phyloP scores from a whole-genome alignment of 352 stramenopile species.

The Achlya hypogyna region DNA sequence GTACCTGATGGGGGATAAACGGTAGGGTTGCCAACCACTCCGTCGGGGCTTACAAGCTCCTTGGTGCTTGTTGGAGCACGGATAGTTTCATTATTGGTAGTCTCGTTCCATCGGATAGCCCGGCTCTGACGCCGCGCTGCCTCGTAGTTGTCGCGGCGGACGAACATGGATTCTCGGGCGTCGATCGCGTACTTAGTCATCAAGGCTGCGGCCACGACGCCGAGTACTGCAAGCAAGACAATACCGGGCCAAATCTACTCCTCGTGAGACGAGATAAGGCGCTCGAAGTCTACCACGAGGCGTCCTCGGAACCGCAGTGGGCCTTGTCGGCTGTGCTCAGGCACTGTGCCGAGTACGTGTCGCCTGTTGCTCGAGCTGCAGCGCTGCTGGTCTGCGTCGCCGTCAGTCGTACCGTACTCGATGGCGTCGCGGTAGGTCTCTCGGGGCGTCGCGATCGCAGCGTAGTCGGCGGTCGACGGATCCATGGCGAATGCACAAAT shows the following conservation, averaged over 20 bases:
- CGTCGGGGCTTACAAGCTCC: neutral
- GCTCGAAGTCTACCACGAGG: neutral
- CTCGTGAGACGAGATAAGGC: neutral
- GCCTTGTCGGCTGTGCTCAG: neutral
- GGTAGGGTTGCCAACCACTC: neutral
- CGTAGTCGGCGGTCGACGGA: neutral
- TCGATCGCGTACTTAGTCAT: conserved; percentile 25
- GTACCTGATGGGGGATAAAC: neutral
- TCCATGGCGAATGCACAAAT: neutral
- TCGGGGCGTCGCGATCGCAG: neutral
- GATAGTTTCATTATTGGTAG: neutral
- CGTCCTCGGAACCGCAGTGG: neutral
- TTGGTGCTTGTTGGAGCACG: neutral
- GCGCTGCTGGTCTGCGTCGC: neutral
- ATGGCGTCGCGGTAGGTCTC: neutral
- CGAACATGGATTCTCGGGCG: conserved; percentile 14
- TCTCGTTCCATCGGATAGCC: conserved; percentile 21
- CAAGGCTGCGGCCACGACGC: conserved; percentile 17
- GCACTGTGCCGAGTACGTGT: neutral
- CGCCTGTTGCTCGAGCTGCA: neutral
- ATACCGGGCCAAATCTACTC: conserved; percentile 28
- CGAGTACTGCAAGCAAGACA: conserved; percentile 20
- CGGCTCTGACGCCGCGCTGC: conserved; percentile 22
- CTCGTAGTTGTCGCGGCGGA: conserved; percentile 21
- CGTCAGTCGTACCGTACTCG: neutral